Evolutionary conservation across 2,329 filamentous ascomycete genomes (phyloP).

Genomic region (Hypocreales sp.): DNA sequence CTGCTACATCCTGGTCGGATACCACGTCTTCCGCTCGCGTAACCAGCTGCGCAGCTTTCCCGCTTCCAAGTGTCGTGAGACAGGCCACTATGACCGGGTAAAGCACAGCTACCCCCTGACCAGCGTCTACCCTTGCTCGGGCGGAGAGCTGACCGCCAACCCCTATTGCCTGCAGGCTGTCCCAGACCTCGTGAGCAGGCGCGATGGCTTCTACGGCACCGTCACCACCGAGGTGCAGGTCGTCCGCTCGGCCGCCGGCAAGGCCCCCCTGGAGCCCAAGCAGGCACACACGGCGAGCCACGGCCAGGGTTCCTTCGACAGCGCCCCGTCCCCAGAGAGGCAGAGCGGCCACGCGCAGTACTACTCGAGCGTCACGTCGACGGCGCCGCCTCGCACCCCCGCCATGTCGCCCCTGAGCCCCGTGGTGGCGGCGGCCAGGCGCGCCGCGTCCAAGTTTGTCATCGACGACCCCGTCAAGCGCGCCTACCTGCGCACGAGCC

Average conservation of each 20-base stretch:
- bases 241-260: slow-evolving; percentile 8
- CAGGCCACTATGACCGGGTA: slow-evolving; percentile 17
- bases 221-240: slow-evolving; percentile 38
- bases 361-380: slow-evolving; percentile 17
- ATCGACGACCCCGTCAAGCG: slow-evolving; percentile 40
- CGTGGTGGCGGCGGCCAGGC: slow-evolving; percentile 9
- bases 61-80: slow-evolving; percentile 15
- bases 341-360: slow-evolving; percentile 12
- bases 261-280: slow-evolving; percentile 9
- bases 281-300: slow-evolving; percentile 5
- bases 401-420: slow-evolving; percentile 4
- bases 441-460: slow-evolving; percentile 18
- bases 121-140: no score
- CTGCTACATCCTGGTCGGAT: slow-evolving; percentile 42
- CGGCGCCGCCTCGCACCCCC: slow-evolving; percentile 1
- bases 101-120: not conserved
- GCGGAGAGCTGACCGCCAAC: not conserved
- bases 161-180: not conserved
- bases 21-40: slow-evolving; percentile 41
- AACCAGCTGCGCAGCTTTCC: slow-evolving; percentile 40
- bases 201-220: slow-evolving; percentile 27
- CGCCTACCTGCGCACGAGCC: slow-evolving; percentile 44
- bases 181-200: not conserved
- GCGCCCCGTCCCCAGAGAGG: slow-evolving; percentile 3
- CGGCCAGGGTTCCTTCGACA: slow-evolving; percentile 10